A percentile compares a stretch with the other conserved stretches of the same genome.
phyloP scores from a whole-genome alignment of 371 early-diverging fungal genomes.

The Umbelopsis sp. region DNA sequence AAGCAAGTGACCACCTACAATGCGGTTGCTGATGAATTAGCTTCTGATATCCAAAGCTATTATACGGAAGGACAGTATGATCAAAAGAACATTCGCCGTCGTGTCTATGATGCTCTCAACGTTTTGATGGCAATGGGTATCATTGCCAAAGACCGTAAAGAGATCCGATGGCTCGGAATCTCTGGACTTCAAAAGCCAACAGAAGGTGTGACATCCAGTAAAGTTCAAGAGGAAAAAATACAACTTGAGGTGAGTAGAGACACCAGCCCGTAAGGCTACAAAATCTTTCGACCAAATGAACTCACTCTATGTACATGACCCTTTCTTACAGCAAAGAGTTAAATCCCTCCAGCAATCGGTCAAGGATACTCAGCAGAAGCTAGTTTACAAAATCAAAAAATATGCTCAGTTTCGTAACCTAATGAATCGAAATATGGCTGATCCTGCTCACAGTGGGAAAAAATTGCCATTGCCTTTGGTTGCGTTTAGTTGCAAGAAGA shows the following conservation, averaged over 20 bases:
- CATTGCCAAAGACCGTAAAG: slow-evolving; percentile 70
- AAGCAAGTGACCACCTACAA: slow-evolving; percentile 68
- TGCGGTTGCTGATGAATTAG: slow-evolving; percentile 51
- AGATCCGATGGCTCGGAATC: slow-evolving; percentile 69
- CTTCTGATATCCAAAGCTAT: slow-evolving; percentile 31
- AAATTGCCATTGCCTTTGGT: not conserved
- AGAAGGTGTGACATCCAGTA: not conserved
- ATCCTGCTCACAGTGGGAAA: not conserved
- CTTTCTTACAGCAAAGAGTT: not conserved
- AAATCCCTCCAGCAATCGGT: slow-evolving; percentile 11
- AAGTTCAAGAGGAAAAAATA: not conserved
- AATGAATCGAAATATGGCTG: not conserved
- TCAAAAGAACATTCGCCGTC: slow-evolving; percentile 79
- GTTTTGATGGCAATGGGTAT: slow-evolving; percentile 78
- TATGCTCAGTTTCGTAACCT: slow-evolving; percentile 12
- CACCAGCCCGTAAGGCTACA: too few species aligned
- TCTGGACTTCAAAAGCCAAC: not conserved
- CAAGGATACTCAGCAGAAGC: not conserved
- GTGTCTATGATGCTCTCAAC: slow-evolving; percentile 83
- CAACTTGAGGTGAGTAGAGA: not conserved
- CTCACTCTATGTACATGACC: not conserved
- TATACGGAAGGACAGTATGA: slow-evolving; percentile 36
- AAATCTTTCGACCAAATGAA: not conserved
- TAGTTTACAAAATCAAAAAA: slow-evolving; percentile 12
- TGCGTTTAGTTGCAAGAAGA: not conserved